phyloP scores from a whole-genome alignment of 805 yeast species.

The Candida methanosorbosa region DNA sequence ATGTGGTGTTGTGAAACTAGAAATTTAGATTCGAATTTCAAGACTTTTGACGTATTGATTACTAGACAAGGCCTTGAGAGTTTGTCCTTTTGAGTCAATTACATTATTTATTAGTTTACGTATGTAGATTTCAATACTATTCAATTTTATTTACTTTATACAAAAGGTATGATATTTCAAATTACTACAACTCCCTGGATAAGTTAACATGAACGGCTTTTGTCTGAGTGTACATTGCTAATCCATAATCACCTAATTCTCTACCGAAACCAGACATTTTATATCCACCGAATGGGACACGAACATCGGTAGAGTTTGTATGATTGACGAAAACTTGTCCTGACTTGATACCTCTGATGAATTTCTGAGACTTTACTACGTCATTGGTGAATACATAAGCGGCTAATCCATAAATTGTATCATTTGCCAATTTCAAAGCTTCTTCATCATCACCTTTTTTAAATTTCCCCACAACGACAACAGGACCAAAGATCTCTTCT shows the following conservation, averaged over 20 bases:
- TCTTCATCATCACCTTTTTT: conserved; percentile 53
- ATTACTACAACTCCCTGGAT: conserved; percentile 18
- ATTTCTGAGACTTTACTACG: conserved; percentile 66
- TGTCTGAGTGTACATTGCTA: conserved; percentile 75
- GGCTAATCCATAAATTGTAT: conserved; percentile 70
- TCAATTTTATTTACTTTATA: too few species aligned
- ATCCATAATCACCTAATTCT: conserved; percentile 85
- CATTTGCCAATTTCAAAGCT: conserved; percentile 56
- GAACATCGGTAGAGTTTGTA: conserved; percentile 78
- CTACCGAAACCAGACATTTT: conserved; percentile 89
- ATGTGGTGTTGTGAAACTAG: conserved; percentile 19
- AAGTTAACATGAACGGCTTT: conserved; percentile 67
- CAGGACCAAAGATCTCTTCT: conserved; percentile 81
- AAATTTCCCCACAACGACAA: conserved; percentile 61
- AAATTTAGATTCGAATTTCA: conserved; percentile 5
- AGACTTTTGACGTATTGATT: conserved; percentile 11
- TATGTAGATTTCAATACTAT: neutral
- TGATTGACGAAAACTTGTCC: conserved; percentile 93
- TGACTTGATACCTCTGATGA: conserved; percentile 37
- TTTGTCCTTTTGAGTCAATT: conserved; percentile 1
- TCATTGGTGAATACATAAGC: conserved; percentile 83
- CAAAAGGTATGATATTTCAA: too few species aligned
- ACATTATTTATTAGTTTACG: neutral
- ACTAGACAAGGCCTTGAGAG: conserved; percentile 9
- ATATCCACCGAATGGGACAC: conserved; percentile 90